Conservation (phyloP, 768 basidiomycete species). For the Udeniomyces megalosporus region DNA sequence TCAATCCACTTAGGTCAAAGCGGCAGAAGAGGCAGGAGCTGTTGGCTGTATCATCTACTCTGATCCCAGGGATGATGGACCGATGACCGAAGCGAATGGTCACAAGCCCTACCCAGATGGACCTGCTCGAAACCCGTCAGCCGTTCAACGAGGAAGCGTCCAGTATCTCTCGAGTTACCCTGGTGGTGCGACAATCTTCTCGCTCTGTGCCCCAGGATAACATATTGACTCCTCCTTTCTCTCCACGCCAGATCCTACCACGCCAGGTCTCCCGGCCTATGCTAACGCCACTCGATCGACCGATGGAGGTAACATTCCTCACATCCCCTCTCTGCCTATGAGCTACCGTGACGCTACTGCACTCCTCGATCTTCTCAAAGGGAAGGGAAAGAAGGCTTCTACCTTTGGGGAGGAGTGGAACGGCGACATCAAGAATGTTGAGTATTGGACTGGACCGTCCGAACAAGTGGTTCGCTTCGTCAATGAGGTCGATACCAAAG, state of each 20-base stretch:
- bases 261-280: constrained; percentile 64
- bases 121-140: constrained; percentile 68
- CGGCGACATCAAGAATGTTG: constrained; percentile 30
- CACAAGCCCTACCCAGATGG: constrained; percentile 49
- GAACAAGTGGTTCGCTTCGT: constrained; percentile 39
- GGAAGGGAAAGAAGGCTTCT: constrained; percentile 29
- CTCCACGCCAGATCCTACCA: background rate
- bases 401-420: constrained; percentile 27
- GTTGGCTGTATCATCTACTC: constrained; percentile 56
- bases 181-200: constrained; percentile 15
- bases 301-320: constrained; percentile 43
- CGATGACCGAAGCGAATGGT: constrained; percentile 48
- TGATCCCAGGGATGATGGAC: constrained; percentile 73
- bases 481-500: constrained; percentile 57
- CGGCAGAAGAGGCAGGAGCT: constrained; percentile 69
- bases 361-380: constrained; percentile 41
- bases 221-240: background rate
- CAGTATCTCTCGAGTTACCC: constrained; percentile 43
- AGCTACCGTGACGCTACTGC: constrained; percentile 68
- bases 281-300: constrained; percentile 50
- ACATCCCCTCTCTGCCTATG: constrained; percentile 75
- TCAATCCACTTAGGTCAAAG: constrained; percentile 37
- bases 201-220: no score
- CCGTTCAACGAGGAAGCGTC: constrained; percentile 73
- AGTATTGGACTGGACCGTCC: constrained; percentile 33